Evolutionary conservation across 2,329 filamentous ascomycete genomes (phyloP), one percentile per base, ranked within the genome.

Genomic region (Pseudonectria foliicola): DNA sequence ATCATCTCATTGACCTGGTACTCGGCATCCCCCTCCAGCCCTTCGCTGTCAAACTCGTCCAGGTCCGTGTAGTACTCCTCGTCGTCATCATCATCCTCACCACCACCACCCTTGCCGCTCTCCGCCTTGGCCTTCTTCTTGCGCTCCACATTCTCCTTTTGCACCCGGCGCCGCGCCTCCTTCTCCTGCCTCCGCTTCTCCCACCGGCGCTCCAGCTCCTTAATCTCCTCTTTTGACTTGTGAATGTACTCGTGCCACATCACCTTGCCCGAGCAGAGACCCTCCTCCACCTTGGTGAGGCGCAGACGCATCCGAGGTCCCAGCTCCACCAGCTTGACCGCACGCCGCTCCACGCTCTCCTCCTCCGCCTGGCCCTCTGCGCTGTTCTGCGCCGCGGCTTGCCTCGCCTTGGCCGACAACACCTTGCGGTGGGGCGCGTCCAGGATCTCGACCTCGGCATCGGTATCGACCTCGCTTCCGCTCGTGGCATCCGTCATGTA

Each of bases 231-330:
- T 49, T 78, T 78, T 6, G 77, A 79, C 71, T 98, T 98, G 56
- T 82, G 77, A 34, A 96, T 80, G 56, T 87, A 93, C 57, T 95
- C 88, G 60, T 98, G 92, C 92, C 92, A 98, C 84, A 98, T 85
- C 37, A 95, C 75, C 58, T 87, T 92, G 32, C 92, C 92, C 16
- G 76, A 74, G 52, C 88, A 95, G 6, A 96, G 63, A 2, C 90
- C 92, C 50, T 98, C 92, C 56, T 98, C 92, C 4, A 98, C 89
- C 66, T 98, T 98, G 36, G 87, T 89, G 63, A 98, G 69, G 23
- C 90, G 79, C 27, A 98, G 66, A 41, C 77, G 82, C 83, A 98
- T 82, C 35, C 92, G 78, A 2, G 92, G 92, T 1, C 92, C 92
- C 1, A 98, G 67, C 63, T 98, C 92, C 4, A 94, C 81, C 6